Percentiles rank a stretch among this genome's conserved stretches.
Conservation (phyloP, 805 yeast species). For the Pichia sporocuriosa region DNA sequence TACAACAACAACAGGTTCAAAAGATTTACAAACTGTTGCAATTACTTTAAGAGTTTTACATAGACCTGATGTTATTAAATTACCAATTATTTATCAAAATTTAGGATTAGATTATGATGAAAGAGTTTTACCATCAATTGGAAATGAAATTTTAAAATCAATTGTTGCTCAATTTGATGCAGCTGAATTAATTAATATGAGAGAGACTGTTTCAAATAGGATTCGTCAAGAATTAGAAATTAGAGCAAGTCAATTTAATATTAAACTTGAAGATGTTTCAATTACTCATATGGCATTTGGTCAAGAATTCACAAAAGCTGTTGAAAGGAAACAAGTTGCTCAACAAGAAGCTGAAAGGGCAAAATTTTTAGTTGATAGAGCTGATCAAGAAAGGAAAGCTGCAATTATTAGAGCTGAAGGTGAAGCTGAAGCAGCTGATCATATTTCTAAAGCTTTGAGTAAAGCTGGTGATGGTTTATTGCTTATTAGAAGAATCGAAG, state of each 20-base stretch:
- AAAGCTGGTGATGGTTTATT: constrained; percentile 95
- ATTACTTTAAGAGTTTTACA: constrained; percentile 88
- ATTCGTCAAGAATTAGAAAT: constrained; percentile 79
- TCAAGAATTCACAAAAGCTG: constrained; percentile 93
- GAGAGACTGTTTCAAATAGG: constrained; percentile 87
- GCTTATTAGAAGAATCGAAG: constrained; percentile 91
- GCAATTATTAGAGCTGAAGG: constrained; percentile 96
- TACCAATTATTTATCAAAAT: constrained; percentile 85
- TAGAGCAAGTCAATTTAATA: constrained; percentile 84
- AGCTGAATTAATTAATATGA: constrained; percentile 93
- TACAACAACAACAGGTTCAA: constrained; percentile 92
- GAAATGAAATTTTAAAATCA: constrained; percentile 91
- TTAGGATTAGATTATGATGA: constrained; percentile 95
- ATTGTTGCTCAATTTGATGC: constrained; percentile 99
- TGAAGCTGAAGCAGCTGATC: constrained; percentile 97
- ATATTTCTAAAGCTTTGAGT: constrained; percentile 82
- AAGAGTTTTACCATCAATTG: constrained; percentile 95
- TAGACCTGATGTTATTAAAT: constrained; percentile 78
- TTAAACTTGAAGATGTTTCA: constrained; percentile 91
- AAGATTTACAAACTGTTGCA: constrained; percentile 93
- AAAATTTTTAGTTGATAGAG: constrained; percentile 84
- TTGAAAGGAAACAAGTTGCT: constrained; percentile 97
- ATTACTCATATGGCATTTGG: constrained; percentile 98
- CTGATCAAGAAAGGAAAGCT: constrained; percentile 96
- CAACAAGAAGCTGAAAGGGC: constrained; percentile 99